Base-by-base conservation (phyloP, 2,329 filamentous ascomycete genomes). In the Fusarium sp. region DNA sequence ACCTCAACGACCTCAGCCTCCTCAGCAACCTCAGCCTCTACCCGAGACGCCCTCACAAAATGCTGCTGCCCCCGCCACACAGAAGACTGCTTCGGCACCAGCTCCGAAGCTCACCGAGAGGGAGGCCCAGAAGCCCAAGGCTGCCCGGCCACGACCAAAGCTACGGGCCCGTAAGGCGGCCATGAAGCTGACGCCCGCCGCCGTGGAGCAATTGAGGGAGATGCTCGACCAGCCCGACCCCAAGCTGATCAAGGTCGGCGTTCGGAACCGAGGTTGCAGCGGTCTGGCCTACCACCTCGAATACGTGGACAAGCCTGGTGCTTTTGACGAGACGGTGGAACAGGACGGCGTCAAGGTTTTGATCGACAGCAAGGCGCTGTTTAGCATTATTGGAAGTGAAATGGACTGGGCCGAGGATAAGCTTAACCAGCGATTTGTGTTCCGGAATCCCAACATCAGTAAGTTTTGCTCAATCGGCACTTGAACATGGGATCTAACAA, bases 331-430 rank as follows among this genome's bases (percentile, higher is more conserved):
- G 83, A 88, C 92, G 60, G 94, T 99, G 1, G 95, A 97, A 80
- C 96, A 99, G 81, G 96, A 98, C 79, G 96, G 96, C 0, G 96
- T 99, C 66, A 96, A 94, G 84, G 96, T 99, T 36, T 83, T 98
- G 81, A 96, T 99, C 66, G 96, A 99, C 83, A 97, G 94, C 87
- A 98, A 98, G 86, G 96, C 96, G 46, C 85, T 99, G 58, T 95
- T 99, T 81, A 98, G 96, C 83, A 98, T 99, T 62, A 98, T 99
- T 78, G 96, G 96, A 6, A 98, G 93, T 80, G 96, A 98, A 85
- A 99, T 99, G 96, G 96, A 99, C 80, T 99, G 96, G 95, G 88
- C 96, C 12, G 95, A 98, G 84, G 96, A 98, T 78, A 98, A 97
- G 85, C 85, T 99, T 73, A 97, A 93, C 81, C 90, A 95, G 83